These are phyloP conservation scores for Dothideomycetes sp. DNA, from an alignment of 2,329 filamentous ascomycete species.

Conservation along the genomic window DNA sequence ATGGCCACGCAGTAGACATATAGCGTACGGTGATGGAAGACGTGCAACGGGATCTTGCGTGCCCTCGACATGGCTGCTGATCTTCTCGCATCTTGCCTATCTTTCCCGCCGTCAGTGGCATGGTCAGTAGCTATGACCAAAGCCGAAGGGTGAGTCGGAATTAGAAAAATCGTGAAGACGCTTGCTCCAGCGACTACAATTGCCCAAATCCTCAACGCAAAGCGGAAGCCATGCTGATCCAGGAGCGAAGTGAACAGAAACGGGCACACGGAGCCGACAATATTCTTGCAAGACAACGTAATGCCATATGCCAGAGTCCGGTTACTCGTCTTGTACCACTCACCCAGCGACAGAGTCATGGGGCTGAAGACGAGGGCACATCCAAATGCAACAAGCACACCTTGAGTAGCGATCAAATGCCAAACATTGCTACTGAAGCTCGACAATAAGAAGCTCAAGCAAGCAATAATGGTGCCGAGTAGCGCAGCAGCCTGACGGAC, in stretches of 20 bases:
- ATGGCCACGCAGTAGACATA: conserved; percentile 51
- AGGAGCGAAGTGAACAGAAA: conserved; percentile 23
- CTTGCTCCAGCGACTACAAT: conserved; percentile 21
- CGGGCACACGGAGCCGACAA: conserved; percentile 25
- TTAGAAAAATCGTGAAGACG: conserved; percentile 35
- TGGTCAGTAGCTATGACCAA: too few relatives aligned
- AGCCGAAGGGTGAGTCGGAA: conserved; percentile 23
- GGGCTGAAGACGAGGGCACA: conserved; percentile 44
- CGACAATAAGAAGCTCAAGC: conserved; percentile 38
- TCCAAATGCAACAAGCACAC: conserved; percentile 23
- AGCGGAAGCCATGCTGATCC: conserved; percentile 19
- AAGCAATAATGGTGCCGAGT: conserved; percentile 36
- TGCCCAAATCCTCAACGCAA: conserved; percentile 23
- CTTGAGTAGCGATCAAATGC: conserved; percentile 26
- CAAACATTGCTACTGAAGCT: conserved; percentile 34
- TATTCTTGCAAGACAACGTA: conserved; percentile 25
- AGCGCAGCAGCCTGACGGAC: conserved; percentile 36
- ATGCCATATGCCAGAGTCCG: conserved; percentile 26
- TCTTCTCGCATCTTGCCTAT: not conserved
- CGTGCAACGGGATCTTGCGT: conserved; percentile 38
- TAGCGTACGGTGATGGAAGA: conserved; percentile 46
- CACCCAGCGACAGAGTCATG: conserved; percentile 47
- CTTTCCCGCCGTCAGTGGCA: not conserved
- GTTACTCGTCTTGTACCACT: conserved; percentile 22
- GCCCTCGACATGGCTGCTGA: conserved; percentile 17